Conservation (phyloP, 371 early-diverging fungal genomes). For the Mortierella sp. region DNA sequence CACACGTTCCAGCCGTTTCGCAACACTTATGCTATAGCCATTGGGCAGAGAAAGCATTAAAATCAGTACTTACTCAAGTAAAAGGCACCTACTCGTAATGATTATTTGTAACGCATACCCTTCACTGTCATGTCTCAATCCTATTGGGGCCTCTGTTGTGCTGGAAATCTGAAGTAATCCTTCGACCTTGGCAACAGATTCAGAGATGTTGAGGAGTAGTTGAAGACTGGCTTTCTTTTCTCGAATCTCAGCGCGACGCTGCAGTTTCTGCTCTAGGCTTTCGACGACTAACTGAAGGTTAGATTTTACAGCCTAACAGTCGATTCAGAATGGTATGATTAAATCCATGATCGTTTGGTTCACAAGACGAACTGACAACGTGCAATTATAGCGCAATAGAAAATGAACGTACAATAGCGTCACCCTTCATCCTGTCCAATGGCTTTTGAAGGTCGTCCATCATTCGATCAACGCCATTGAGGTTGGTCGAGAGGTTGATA, state of each 20-base stretch:
- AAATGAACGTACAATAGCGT: constrained; percentile 67
- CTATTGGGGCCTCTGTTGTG: constrained; percentile 46
- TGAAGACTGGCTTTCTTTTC: constrained; percentile 79
- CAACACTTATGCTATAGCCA: constrained; percentile 45
- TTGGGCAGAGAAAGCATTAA: not conserved
- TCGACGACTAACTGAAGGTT: constrained; percentile 69
- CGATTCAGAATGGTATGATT: not conserved
- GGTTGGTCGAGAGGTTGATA: constrained; percentile 82
- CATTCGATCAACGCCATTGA: constrained; percentile 82
- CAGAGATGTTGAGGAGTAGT: constrained; percentile 77
- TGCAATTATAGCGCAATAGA: not conserved
- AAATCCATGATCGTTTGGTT: not conserved
- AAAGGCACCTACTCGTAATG: not conserved
- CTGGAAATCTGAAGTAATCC: constrained; percentile 69
- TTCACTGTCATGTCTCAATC: constrained; percentile 36
- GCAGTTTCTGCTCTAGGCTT: constrained; percentile 70
- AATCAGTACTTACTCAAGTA: not conserved
- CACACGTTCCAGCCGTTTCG: constrained; percentile 87
- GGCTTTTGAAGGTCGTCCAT: constrained; percentile 74
- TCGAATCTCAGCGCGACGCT: constrained; percentile 71
- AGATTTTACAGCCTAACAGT: constrained; percentile 60
- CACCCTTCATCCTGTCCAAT: constrained; percentile 66
- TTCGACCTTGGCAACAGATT: constrained; percentile 82
- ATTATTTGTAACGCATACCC: constrained; percentile 5
- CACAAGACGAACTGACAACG: not conserved